Base-by-base conservation (phyloP, 805 yeast species). In the Sugiyamaella americana region DNA sequence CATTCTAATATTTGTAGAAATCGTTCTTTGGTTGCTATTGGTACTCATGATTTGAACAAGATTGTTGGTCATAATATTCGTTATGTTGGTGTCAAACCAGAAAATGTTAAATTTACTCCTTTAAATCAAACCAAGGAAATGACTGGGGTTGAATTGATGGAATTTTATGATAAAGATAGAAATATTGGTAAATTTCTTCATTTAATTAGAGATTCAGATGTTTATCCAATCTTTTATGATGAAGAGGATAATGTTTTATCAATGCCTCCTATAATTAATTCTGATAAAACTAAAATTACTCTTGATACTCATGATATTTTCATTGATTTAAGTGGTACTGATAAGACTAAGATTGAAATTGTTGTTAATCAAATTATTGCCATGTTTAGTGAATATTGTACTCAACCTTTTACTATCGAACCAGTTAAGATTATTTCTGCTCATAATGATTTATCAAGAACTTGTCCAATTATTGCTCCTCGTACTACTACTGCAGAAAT, bases 1-100 rank as follows among this genome's bases (percentile, higher is more conserved):
- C 99, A 93, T 71, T 73, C 94, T 52, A 93, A 93, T 66, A 72
- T 93, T 61, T 91, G 98, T 69, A 91, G 99, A 74, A 86, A 91
- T 69, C 86, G 99, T 76, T 83, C 96, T 29, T 76, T 93, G 58
- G 98, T 93, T 47, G 98, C 98, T 43, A 88, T 91, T 76, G 99
- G 99, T 60, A 93, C 99, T 45, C 99, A 93, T 63, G 98, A 93
- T 67, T 74, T 83, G 52, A 95, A 87, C 65, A 78, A 84, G 41
- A 69, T 91, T 55, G 64, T 76, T 35, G 84, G 86, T 22, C 94
- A 95, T 50, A 47, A 51, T 24, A 87, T 93, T 71, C 78, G 87
- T 46, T 93, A 87, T 72, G 87, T 83, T 62, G 97, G 93, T 37
- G 70, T 84, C 55, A 72, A 79, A 46, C 96, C 96, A 49, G 70